Evolutionary conservation across 768 basidiomycete genomes (phyloP), one percentile per base, ranked within the genome.

Genomic region (Tricholoma sp.): DNA sequence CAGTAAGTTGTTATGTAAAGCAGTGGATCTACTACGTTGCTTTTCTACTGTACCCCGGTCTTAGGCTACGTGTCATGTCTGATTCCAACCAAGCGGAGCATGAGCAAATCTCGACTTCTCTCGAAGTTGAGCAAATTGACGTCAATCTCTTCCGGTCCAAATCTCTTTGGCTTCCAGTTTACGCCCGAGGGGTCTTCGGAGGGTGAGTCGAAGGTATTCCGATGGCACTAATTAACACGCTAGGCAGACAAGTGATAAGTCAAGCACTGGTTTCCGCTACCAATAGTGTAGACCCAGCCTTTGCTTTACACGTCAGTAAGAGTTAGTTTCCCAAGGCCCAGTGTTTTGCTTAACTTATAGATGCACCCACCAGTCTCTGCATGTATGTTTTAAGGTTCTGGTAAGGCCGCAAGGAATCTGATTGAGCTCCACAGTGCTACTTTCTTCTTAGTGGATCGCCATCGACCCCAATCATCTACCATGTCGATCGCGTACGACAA

Each of bases 231-330:
- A 17, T 34, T n/a, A 20, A 48, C 13, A 17, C 50, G 20, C 33
- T 36, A 5, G 32, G 17, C 50, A 73, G 80, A 3, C 90, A 93
- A 70, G 91, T 94, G 56, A 91, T 94, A 61, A 91, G 88, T 36
- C 91, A 94, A 65, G 92, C 91, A 4, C 72, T 94, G 29, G 86
- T 91, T 11, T 81, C 89, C 2, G 91, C 91, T 1, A 91, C 89
- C 12, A 86, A 84, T 57, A 83, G 84, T 52, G 88, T 94, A 0
- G 74, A 83, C 44, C 75, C 83, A 10, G 76, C 72, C 13, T 90
- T 80, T 68, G 80, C 79, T 24, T 70, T 91, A 31, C 89, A 94
- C 72, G 91, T 91, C 65, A 75, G 90, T 70, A 15, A 6, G 18
- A 7, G 17, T 45, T 24, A 17, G 17, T 49, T n/a, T 8, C 11